Evolutionary conservation across 2,329 filamentous ascomycete species (phyloP), one percentile per base, ranked within the genome.

Genomic region (Didymella arachidicola): DNA sequence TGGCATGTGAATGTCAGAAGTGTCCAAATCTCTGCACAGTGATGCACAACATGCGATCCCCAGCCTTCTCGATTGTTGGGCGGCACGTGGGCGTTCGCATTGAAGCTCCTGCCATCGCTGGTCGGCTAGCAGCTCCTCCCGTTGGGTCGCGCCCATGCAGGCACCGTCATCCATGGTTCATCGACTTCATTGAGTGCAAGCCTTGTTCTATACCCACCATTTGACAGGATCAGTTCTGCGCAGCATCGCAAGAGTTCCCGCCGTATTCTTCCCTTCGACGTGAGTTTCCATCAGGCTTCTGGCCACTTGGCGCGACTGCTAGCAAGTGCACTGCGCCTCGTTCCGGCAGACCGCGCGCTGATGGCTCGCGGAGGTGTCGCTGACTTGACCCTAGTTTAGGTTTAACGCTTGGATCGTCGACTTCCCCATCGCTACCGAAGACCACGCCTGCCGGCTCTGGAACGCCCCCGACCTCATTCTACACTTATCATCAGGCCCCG

Each of bases 361-460:
- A 55, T 59, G 58, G 60, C 50, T 65, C 47, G 62, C 55, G 57
- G 60, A 53, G 56, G 38, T 48, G 55, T 49, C 39, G 52, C 53
- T 52, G 57, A 53, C 27, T 41, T 53, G 53, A 56, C 43, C 36
- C 64, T 58, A 18, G 56, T 61, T 61, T 57, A 43, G 61, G 56
- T 51, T 61, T 65, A 64, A 62, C 62, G 59, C 52, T 55, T 54
- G 51, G 56, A 62, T 45, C 57, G 43, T 61, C 56, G 36, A 60
- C 56, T 48, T 57, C 49, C 56, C 61, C 62, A 59, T 61, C 57
- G 55, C 55, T 57, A 55, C 60, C 56, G 36, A 51, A 59, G 50
- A 60, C 60, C 59, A 60, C 53, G 53, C 59, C 64, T 57, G 64
- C 61, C 61, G 44, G 60, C 63, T 64, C 60, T 66, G 48, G 61